Conservation (phyloP, 495 filamentous ascomycete genomes). For the Pyrenopolyporus hunteri region DNA sequence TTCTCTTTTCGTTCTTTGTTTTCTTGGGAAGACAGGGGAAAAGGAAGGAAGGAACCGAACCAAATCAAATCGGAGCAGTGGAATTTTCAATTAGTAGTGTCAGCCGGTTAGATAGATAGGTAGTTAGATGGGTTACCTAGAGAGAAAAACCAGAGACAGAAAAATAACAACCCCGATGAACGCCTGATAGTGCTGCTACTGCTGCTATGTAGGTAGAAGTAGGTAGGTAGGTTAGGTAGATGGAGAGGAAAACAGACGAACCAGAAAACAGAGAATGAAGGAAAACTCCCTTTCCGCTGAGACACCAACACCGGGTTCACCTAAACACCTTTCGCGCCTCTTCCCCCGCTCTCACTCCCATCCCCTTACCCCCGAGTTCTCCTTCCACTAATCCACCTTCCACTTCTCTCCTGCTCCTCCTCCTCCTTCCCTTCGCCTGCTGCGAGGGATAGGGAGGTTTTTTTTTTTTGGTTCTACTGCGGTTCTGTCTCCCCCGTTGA, state of each 20-base stretch:
- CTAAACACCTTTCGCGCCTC: conserved; percentile 28
- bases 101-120: background rate
- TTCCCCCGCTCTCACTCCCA: background rate
- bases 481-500: conserved; percentile 14
- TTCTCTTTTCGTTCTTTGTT: background rate
- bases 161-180: conserved; percentile 7
- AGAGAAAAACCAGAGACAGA: background rate
- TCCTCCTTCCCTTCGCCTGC: background rate
- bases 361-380: no score
- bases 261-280: conserved; percentile 17
- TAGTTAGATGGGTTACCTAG: conserved; percentile 16
- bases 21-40: background rate
- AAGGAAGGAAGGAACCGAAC: background rate
- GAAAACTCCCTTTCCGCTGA: conserved; percentile 19
- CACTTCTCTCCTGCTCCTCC: no score
- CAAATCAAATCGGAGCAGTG: no score
- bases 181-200: conserved; percentile 28
- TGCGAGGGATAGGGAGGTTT: conserved; percentile 1
- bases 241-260: no score
- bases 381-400: background rate
- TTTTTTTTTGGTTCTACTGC: conserved; percentile 6
- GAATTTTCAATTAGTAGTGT: no score
- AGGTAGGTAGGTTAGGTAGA: no score
- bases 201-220: conserved; percentile 15
- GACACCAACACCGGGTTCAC: conserved; percentile 25